A percentile compares a stretch with the other conserved stretches of the same genome.
Evolutionary conservation across 208 protist genomes (phyloP).

Genomic region (Wallacemonas sp.): DNA sequence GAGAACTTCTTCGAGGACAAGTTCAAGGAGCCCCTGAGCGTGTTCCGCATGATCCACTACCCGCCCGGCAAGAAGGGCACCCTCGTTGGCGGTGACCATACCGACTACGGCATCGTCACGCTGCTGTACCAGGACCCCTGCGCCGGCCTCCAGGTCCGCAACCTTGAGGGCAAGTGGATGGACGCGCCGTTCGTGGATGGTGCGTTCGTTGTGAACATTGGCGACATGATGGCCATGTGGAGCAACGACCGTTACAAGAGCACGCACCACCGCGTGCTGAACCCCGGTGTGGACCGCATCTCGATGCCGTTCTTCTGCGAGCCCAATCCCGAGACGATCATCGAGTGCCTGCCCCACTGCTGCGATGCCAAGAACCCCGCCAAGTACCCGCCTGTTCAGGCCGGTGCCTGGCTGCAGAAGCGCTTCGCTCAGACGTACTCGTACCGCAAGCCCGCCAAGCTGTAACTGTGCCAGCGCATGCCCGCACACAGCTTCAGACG

Average conservation of each 20-base stretch:
- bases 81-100: slow-evolving; percentile 33
- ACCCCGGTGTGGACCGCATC: slow-evolving; percentile 33
- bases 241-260: slow-evolving; percentile 40
- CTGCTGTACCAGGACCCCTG: slow-evolving; percentile 37
- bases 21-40: slow-evolving; percentile 65
- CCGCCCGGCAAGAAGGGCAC: slow-evolving; percentile 20
- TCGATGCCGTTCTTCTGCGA: slow-evolving; percentile 61
- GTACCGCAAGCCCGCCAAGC: slow-evolving; percentile 17
- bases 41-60: slow-evolving; percentile 81
- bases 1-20: slow-evolving; percentile 61
- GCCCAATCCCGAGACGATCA: slow-evolving; percentile 34
- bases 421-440: slow-evolving; percentile 33
- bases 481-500: too few species aligned
- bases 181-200: slow-evolving; percentile 24
- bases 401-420: slow-evolving; percentile 29
- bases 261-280: slow-evolving; percentile 41
- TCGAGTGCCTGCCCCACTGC: slow-evolving; percentile 33
- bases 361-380: slow-evolving; percentile 26
- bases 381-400: slow-evolving; percentile 28
- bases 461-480: too few species aligned
- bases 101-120: slow-evolving; percentile 54
- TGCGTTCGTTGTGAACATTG: slow-evolving; percentile 57
- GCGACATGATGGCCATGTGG: slow-evolving; percentile 61
- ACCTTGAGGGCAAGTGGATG: slow-evolving; percentile 37
- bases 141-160: slow-evolving; percentile 34